Base-by-base conservation (phyloP, 441 rosid species). In the Rhodomyrtus psidioides region DNA sequence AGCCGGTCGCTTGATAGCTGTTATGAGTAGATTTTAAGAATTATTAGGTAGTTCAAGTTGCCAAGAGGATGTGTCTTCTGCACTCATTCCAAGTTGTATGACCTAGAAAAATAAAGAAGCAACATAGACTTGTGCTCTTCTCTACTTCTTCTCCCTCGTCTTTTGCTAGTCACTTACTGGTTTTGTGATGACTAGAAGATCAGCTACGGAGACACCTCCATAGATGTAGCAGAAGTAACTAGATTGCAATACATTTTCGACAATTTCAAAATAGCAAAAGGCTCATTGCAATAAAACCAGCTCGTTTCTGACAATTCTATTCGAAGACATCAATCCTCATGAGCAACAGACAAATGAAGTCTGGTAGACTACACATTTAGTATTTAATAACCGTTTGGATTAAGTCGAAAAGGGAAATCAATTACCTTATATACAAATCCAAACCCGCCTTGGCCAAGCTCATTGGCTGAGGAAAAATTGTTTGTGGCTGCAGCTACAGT, bases 401-500 rank as follows among this genome's bases (percentile, higher is more conserved):
- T 34, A 26, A 34, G 13, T 65, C 24, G 12, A 34, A 21, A 19
- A 39, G n/a, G 46, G 79, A 34, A n/a, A 65, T 6, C 23, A 12
- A 81, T 28, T 81, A 90, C 91, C 92, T 89, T 90, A 82, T 84
- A 91, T 60, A 90, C 92, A n/a, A 86, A 88, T 39, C 93, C 93
- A 87, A 89, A 91, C 81, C 93, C 93, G 6, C 93, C 92, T 88
- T 82, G 44, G 39, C 58, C 83, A 5, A 34, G 58, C 21, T 53
- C 55, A 53, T 82, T 82, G n/a, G 28, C 58, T 17, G 55, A 27
- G 39, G 85, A 83, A 62, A 59, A 83, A 51, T 83, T 83, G 81
- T 34, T 24, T 12, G 93, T 91, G 0, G 94, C 93, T 24, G 85
- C 83, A 30, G 87, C 89, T 16, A 92, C 86, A 1, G 87, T 85